These are phyloP conservation scores for Aspergillus bombycis DNA, from an alignment of 2,329 filamentous ascomycete species.

Conservation along the genomic window DNA sequence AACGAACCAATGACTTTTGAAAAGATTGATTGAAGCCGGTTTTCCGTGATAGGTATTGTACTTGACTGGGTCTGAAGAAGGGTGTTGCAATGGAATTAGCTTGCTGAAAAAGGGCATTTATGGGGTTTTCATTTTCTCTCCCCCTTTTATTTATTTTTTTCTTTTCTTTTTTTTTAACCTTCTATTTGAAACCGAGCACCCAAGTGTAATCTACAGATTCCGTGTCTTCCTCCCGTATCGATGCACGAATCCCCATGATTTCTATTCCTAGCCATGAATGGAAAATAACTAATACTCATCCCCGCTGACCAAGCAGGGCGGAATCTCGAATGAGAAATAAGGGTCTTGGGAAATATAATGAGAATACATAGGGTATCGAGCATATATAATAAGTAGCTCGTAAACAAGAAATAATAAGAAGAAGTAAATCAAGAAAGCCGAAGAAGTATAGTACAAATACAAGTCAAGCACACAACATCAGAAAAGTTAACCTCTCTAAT, in stretches of 20 bases:
- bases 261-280: not conserved
- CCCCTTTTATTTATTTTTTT: not conserved
- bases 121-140: not conserved
- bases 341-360: not conserved
- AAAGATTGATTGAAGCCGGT: not conserved
- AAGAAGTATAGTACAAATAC: not conserved
- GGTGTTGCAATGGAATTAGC: not conserved
- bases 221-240: not conserved
- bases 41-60: not conserved
- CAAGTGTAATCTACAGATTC: slow-evolving; percentile 1
- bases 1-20: slow-evolving; percentile 12
- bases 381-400: not conserved
- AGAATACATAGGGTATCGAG: not conserved
- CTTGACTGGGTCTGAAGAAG: not conserved
- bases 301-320: not conserved
- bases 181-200: not conserved
- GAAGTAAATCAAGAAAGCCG: not conserved
- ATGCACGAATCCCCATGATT: not conserved
- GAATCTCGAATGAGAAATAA: not conserved
- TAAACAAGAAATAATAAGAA: not conserved
- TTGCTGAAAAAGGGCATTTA: not conserved
- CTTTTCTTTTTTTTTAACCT: not conserved
- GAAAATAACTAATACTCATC: not conserved
- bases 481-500: not conserved
- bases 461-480: not conserved